Conservation (phyloP, 768 basidiomycete species). For the Boletus coccyginus region DNA sequence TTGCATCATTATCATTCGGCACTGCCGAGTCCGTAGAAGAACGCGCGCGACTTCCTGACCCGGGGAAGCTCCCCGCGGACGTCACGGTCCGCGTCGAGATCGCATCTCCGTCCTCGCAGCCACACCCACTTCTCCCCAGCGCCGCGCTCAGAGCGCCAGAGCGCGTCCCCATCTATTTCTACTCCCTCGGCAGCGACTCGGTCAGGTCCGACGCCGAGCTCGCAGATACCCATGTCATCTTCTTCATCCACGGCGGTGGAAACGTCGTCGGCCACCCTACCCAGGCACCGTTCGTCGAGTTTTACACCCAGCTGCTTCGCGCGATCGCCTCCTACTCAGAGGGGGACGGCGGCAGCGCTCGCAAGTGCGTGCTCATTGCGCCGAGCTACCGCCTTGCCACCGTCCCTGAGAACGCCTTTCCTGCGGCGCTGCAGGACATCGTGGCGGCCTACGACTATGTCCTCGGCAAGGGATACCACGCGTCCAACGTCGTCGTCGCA, state of each 20-base stretch:
- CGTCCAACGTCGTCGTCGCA: constrained; percentile 17
- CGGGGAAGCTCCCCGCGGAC: constrained; percentile 6
- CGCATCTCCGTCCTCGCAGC: constrained; percentile 9
- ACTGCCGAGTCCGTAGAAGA: constrained; percentile 12
- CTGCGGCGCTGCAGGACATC: constrained; percentile 22
- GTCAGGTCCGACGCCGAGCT: neutral
- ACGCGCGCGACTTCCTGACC: constrained; percentile 4
- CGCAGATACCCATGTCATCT: constrained; percentile 14
- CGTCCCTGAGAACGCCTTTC: constrained; percentile 20
- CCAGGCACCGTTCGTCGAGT: neutral
- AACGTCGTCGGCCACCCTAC: constrained; percentile 19
- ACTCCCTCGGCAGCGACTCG: neutral
- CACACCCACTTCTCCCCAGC: neutral
- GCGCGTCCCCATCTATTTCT: constrained; percentile 24
- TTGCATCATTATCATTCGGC: neutral
- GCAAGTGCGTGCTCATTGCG: constrained; percentile 14
- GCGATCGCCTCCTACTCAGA: neutral
- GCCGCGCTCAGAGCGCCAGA: constrained; percentile 12
- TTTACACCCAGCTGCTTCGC: constrained; percentile 12
- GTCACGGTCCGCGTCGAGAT: constrained; percentile 14
- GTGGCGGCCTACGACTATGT: constrained; percentile 27
- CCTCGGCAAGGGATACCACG: constrained; percentile 20
- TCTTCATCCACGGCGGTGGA: constrained; percentile 26
- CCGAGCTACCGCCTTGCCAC: constrained; percentile 28
- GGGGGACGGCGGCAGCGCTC: neutral